These are phyloP conservation scores for Pleurotus salmoneostramineus DNA, from an alignment of 768 basidiomycete species.

Conservation along the genomic window DNA sequence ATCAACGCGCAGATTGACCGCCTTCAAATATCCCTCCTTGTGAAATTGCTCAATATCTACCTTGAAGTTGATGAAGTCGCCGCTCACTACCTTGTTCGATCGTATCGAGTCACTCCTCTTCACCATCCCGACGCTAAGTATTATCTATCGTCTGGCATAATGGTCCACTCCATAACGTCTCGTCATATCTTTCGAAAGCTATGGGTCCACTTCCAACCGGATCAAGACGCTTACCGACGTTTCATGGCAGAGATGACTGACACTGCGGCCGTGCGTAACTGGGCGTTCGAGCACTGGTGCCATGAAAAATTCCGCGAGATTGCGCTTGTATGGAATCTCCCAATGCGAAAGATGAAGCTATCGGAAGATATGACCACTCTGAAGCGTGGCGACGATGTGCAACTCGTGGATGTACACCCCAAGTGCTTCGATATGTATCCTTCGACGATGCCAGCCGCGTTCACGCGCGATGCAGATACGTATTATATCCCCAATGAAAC, in stretches of 20 bases:
- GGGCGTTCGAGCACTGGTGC: not conserved
- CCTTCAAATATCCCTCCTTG: not conserved
- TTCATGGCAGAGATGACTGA: not conserved
- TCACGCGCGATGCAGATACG: not conserved
- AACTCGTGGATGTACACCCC: not conserved
- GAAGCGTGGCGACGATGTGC: not conserved
- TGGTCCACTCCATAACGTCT: not conserved
- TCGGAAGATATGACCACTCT: not conserved
- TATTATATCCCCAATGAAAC: not conserved
- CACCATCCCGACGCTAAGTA: not conserved
- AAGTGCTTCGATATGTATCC: not conserved
- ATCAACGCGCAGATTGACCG: not conserved
- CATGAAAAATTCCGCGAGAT: not conserved
- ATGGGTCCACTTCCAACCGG: not conserved
- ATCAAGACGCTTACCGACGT: not conserved
- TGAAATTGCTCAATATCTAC: too few relatives aligned
- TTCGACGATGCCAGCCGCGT: not conserved
- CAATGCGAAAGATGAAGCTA: not conserved
- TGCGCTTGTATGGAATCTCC: not conserved
- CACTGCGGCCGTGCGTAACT: not conserved
- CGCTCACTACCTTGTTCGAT: too few relatives aligned
- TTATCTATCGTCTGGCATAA: not conserved
- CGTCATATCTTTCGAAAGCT: not conserved
- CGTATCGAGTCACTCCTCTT: too few relatives aligned
- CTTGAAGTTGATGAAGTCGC: too few relatives aligned